Evolutionary conservation across 2,329 filamentous ascomycete species (phyloP).

Genomic region (Fusarium dimerum): DNA sequence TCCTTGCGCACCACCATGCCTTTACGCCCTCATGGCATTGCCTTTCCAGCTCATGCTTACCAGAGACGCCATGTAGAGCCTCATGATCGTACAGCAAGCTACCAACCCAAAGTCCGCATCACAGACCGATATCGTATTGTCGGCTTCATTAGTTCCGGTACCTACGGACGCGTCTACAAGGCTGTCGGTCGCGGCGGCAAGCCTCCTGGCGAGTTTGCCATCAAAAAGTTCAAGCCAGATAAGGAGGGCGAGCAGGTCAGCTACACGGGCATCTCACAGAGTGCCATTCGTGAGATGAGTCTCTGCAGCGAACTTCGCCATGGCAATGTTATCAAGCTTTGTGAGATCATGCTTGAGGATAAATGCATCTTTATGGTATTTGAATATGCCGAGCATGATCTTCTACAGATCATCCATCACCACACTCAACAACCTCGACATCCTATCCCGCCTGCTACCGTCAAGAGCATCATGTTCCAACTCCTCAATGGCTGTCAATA

Average conservation of each 20-base stretch:
- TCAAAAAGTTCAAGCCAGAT: constrained; percentile 99
- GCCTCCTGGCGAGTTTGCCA: constrained; percentile 79
- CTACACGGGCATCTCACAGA: constrained; percentile 97
- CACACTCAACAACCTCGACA: constrained; percentile 88
- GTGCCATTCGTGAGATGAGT: constrained; percentile 95
- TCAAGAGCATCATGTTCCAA: constrained; percentile 95
- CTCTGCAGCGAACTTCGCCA: constrained; percentile 90
- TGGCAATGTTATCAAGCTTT: constrained; percentile 83
- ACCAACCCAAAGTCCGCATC: constrained; percentile 81
- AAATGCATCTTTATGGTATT: constrained; percentile 99
- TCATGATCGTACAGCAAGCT: constrained; percentile 53
- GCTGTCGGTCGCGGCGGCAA: constrained; percentile 65
- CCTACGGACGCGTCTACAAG: constrained; percentile 98
- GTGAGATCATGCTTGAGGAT: constrained; percentile 96
- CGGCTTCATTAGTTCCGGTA: constrained; percentile 96
- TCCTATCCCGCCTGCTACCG: constrained; percentile 82
- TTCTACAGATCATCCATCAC: constrained; percentile 97
- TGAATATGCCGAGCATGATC: constrained; percentile 96
- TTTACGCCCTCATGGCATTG: constrained; percentile 35
- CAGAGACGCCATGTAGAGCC: constrained; percentile 49
- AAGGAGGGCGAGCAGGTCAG: constrained; percentile 94
- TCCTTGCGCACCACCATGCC: constrained; percentile 33
- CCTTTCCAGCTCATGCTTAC: constrained; percentile 30
- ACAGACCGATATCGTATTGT: constrained; percentile 94
- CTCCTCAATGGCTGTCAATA: constrained; percentile 94